A percentile compares a stretch with the other conserved stretches of the same genome.
Conservation (phyloP, 495 filamentous ascomycete genomes). For the Durotheca rogersii region DNA sequence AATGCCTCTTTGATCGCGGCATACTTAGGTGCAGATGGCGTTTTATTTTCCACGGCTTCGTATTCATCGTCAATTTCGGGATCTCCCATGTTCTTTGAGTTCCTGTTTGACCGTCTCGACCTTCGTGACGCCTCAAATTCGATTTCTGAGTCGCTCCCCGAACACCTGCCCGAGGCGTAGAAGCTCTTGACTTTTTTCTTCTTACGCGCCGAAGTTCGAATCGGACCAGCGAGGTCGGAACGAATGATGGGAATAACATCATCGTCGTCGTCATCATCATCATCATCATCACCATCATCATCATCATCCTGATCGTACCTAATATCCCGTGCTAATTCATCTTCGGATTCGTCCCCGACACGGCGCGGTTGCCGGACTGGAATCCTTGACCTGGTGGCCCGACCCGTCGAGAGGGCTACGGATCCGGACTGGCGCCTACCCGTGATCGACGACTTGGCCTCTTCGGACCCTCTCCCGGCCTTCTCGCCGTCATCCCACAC, state of each 20-base stretch:
- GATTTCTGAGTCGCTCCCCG: conserved; percentile 41
- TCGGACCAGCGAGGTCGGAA: conserved; percentile 40
- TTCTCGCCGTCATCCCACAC: neutral
- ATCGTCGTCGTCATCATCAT: conserved; percentile 29
- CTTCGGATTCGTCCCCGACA: conserved; percentile 40
- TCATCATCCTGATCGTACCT: conserved; percentile 28
- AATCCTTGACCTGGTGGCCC: conserved; percentile 21
- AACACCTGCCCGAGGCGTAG: neutral
- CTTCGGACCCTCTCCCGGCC: no score
- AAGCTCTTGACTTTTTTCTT: conserved; percentile 7
- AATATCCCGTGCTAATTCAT: conserved; percentile 42
- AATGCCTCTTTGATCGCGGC: conserved; percentile 70
- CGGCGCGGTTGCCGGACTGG: neutral
- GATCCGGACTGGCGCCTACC: neutral
- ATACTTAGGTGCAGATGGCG: conserved; percentile 49
- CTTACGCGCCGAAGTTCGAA: conserved; percentile 14
- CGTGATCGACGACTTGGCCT: neutral
- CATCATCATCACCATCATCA: no score
- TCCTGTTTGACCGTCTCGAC: conserved; percentile 51
- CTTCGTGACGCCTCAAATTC: conserved; percentile 51
- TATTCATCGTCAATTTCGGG: conserved; percentile 51
- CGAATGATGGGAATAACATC: conserved; percentile 37
- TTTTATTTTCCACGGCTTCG: conserved; percentile 61
- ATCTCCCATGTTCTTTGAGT: conserved; percentile 63
- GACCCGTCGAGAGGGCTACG: neutral